A percentile compares a stretch with the other conserved stretches of the same genome.
These are phyloP conservation scores for Cyberlindnera euphorbiae DNA, from an alignment of 805 yeast species.

Conservation along the genomic window DNA sequence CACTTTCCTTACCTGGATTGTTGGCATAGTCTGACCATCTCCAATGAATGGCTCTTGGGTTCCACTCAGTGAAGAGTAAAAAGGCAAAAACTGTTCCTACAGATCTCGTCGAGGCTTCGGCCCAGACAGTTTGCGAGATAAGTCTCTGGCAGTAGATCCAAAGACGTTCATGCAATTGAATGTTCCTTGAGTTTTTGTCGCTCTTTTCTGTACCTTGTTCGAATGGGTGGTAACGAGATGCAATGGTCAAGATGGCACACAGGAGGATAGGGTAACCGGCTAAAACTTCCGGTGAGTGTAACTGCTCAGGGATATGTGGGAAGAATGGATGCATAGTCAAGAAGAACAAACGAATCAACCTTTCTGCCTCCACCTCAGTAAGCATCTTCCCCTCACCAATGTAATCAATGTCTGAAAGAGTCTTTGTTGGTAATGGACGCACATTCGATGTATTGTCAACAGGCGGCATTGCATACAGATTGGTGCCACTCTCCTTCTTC, in stretches of 20 bases:
- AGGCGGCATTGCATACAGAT: conserved; percentile 27
- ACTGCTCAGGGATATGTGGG: conserved; percentile 76
- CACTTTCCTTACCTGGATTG: conserved; percentile 3
- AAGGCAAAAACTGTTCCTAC: conserved; percentile 86
- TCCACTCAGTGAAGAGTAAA: conserved; percentile 88
- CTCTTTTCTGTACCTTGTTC: conserved; percentile 33
- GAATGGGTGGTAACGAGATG: conserved; percentile 70
- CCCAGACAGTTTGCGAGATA: conserved; percentile 88
- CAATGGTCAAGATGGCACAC: conserved; percentile 75
- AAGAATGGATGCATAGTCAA: conserved; percentile 82
- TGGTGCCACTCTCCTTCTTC: conserved; percentile 17
- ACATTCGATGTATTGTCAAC: conserved; percentile 28
- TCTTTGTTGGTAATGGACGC: conserved; percentile 32
- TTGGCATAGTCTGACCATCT: conserved; percentile 78
- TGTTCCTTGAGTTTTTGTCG: conserved; percentile 37
- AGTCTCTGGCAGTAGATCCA: conserved; percentile 83
- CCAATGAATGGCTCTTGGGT: conserved; percentile 91
- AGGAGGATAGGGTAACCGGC: conserved; percentile 77
- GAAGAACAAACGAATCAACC: conserved; percentile 58
- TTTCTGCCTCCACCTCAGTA: conserved; percentile 56
- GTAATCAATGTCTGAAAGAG: conserved; percentile 56
- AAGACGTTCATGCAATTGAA: conserved; percentile 68
- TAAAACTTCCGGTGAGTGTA: conserved; percentile 60
- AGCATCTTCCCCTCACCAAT: conserved; percentile 55
- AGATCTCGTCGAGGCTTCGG: conserved; percentile 83